Evolutionary conservation across 352 stramenopile species (phyloP), one percentile per base, ranked within the genome.

Genomic region (Phytophthora capsici): DNA sequence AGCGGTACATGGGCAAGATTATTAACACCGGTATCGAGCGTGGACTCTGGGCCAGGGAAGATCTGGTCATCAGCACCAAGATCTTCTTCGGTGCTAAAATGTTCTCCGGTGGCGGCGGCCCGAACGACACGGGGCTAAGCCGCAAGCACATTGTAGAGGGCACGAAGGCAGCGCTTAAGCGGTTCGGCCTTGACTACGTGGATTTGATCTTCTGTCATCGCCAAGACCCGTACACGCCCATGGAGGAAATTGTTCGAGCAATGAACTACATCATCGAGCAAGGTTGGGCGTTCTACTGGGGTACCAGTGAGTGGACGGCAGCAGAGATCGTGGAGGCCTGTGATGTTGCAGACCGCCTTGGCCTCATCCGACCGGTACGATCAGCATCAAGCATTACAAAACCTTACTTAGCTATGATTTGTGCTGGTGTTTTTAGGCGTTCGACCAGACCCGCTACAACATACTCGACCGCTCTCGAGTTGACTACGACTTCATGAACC

Each of bases 391-490:
- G 13, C 36, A 37, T n/a, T 8, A 58, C 73, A 75, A 38, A 88
- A 88, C 66, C 81, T 28, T 32, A 32, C 26, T 32, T 32, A 32
- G 38, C 1, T 48, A 41, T 41, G 41, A 28, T 28, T 28, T 48
- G 16, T 46, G 16, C 6, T 48, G 20, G 3, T 48, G 41, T 17
- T 48, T 48, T 68, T 87, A 90, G 76, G 77, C 66, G 9, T 58
- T 81, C 0, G 78, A 90, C 45, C 80, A 90, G 57, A 62, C 75
- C 2, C 51, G 82, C 53, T 90, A 90, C 65, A 84, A 87, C 46
- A 52, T 90, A 17, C 71, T 90, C 14, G 57, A 89, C 12, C 77
- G 80, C 26, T 69, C 73, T 25, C 66, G 69, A 13, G 73, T 90
- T 14, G 80, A 90, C 46, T 73, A 73, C 40, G 78, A 90, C 53